A percentile compares a stretch with the other conserved stretches of the same genome.
phyloP scores from a whole-genome alignment of 345 rosid genomes.

The Camelina neglecta region DNA sequence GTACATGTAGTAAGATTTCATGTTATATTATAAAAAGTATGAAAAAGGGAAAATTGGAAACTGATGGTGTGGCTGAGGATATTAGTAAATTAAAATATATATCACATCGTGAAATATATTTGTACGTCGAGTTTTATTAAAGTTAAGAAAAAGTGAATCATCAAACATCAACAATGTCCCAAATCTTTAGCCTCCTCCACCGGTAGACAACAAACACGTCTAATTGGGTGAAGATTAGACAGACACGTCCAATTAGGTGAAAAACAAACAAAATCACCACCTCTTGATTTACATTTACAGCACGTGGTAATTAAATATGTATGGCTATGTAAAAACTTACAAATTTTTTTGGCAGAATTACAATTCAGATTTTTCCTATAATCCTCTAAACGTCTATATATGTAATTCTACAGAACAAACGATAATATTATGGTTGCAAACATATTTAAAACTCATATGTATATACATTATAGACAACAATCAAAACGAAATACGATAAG shows the following conservation, averaged over 20 bases:
- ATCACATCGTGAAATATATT: neutral
- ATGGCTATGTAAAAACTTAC: neutral
- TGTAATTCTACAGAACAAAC: neutral
- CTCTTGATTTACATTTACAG: neutral
- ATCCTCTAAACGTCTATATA: neutral
- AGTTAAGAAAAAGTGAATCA: conserved; percentile 2
- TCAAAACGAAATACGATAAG: neutral
- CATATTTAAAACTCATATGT: neutral
- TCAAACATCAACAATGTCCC: conserved; percentile 17
- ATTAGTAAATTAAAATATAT: neutral
- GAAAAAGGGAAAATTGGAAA: conserved; percentile 2
- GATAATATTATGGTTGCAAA: neutral
- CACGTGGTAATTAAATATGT: neutral
- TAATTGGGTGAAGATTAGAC: conserved; percentile 11
- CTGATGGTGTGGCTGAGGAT: conserved; percentile 9
- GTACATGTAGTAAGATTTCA: neutral
- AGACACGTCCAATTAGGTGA: neutral
- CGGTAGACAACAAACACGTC: conserved; percentile 13
- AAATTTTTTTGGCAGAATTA: neutral
- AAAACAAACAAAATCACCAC: neutral
- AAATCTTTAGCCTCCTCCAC: conserved; percentile 15
- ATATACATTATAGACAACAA: neutral
- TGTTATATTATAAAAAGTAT: neutral
- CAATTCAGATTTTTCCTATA: conserved; percentile 1
- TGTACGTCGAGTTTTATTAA: conserved; percentile 6